Percentiles rank a stretch among this genome's conserved stretches.
Evolutionary conservation across 208 protist genomes (phyloP).

Genomic region (Acanthamoeba culbertsoni): DNA sequence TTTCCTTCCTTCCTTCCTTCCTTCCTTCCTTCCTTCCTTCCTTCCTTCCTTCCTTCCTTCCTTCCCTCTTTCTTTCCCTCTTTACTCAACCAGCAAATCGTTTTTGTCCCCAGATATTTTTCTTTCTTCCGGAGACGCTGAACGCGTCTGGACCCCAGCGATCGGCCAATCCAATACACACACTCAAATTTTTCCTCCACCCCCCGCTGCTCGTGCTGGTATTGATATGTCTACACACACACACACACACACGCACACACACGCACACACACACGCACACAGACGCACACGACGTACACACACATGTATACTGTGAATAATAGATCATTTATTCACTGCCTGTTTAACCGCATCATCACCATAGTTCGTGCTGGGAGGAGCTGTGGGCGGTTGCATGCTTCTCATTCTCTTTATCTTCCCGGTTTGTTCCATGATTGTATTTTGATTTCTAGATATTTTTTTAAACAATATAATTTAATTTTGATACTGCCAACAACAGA

Average conservation of each 20-base stretch:
- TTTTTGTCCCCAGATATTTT: background rate
- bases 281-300: too few relatives aligned
- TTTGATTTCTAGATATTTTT: too few relatives aligned
- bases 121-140: conserved; percentile 25
- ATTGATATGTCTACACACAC: too few relatives aligned
- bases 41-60: background rate
- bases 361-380: background rate
- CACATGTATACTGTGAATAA: too few relatives aligned
- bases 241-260: too few relatives aligned
- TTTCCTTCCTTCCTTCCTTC: too few relatives aligned
- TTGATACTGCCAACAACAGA: background rate
- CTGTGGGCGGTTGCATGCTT: background rate
- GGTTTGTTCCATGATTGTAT: background rate
- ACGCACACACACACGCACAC: too few relatives aligned
- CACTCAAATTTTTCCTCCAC: conserved; percentile 1
- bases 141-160: background rate
- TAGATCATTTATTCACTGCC: too few relatives aligned
- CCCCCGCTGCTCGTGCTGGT: background rate
- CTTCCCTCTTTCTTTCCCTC: background rate
- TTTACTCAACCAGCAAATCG: background rate
- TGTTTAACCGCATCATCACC: background rate
- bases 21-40: background rate
- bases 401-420: conserved; percentile 31
- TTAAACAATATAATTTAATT: too few relatives aligned
- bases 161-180: conserved; percentile 13